Evolutionary conservation across 352 stramenopile species (phyloP), one percentile per base, ranked within the genome.

Genomic region (Aphanomyces stellatus): DNA sequence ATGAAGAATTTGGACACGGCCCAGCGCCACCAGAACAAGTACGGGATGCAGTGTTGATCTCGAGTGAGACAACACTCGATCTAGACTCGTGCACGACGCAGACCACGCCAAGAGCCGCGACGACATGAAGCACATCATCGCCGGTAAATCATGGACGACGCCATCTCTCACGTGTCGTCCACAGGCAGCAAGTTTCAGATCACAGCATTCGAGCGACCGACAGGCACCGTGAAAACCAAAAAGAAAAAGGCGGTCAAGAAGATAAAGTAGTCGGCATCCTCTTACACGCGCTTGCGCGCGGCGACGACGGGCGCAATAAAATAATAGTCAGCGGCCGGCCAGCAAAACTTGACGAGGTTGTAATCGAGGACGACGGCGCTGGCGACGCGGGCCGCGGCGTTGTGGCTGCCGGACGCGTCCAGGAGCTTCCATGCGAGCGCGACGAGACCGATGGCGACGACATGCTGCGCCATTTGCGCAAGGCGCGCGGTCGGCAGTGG

Each of bases 141-240:
- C 60, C 17, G 60, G 60, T 46, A 43, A 22, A 22, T 0, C 33
- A 19, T 28, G n/a, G n/a, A n/a, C n/a, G n/a, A n/a, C n/a, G n/a
- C n/a, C n/a, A n/a, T 41, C 2, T 60, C 5, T 31, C 7, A 63
- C 24, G n/a, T n/a, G n/a, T n/a, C n/a, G n/a, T 37, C 4, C 24
- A 24, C 40, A 67, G 60, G 60, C 27, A 67, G 60, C 34, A 67
- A n/a, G 43, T 67, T 67, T 48, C 60, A 59, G 28, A 67, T 67
- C 19, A 31, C 15, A 6, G 40, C 40, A 2, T 31, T 67, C 40
- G 60, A 67, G 34, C 60, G 60, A 7, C 37, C 48, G 40, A 46
- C 25, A 19, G 60, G 4, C 17, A 37, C 43, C 0, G 25, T 40
- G 33, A 62, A 48, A 48, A 22, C 31, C 2, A 42, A 42, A 17